Evolutionary conservation across 2,329 filamentous ascomycete species (phyloP).

Genomic region (Botrytis tulipae): DNA sequence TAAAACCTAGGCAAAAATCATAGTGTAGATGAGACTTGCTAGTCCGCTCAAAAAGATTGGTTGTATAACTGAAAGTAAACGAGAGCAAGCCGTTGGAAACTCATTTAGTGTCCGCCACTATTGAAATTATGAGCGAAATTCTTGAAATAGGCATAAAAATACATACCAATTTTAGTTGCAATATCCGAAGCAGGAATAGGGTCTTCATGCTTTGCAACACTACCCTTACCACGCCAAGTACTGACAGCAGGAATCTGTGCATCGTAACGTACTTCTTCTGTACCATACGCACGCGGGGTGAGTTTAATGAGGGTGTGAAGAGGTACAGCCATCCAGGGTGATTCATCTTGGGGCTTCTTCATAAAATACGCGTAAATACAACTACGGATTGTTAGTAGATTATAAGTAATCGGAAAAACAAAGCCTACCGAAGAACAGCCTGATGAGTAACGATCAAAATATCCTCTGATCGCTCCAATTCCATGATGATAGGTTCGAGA

Average conservation of each 20-base stretch:
- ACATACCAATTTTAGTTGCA: not conserved
- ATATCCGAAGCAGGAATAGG: slow-evolving; percentile 25
- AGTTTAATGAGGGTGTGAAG: slow-evolving; percentile 95
- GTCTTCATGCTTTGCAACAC: slow-evolving; percentile 79
- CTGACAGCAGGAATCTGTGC: slow-evolving; percentile 94
- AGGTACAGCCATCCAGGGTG: slow-evolving; percentile 98
- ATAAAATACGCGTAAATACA: slow-evolving; percentile 99
- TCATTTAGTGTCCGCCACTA: not conserved
- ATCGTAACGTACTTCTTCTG: slow-evolving; percentile 81
- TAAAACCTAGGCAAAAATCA: slow-evolving; percentile 11
- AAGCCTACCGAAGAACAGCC: slow-evolving; percentile 65
- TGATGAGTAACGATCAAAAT: slow-evolving; percentile 98
- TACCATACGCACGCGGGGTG: slow-evolving; percentile 90
- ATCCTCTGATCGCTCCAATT: slow-evolving; percentile 91
- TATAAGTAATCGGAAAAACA: not conserved
- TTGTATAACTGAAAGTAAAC: not conserved
- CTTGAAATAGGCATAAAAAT: not conserved
- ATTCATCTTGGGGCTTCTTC: slow-evolving; percentile 89
- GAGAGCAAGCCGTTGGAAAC: not conserved
- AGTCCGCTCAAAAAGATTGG: not conserved
- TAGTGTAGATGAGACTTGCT: not conserved
- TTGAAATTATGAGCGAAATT: not conserved
- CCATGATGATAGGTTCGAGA: slow-evolving; percentile 99
- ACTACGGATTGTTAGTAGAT: not conserved
- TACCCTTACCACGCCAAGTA: slow-evolving; percentile 94